Evolutionary conservation across 768 basidiomycete species (phyloP).

Genomic region (Crepidotus variabilis): DNA sequence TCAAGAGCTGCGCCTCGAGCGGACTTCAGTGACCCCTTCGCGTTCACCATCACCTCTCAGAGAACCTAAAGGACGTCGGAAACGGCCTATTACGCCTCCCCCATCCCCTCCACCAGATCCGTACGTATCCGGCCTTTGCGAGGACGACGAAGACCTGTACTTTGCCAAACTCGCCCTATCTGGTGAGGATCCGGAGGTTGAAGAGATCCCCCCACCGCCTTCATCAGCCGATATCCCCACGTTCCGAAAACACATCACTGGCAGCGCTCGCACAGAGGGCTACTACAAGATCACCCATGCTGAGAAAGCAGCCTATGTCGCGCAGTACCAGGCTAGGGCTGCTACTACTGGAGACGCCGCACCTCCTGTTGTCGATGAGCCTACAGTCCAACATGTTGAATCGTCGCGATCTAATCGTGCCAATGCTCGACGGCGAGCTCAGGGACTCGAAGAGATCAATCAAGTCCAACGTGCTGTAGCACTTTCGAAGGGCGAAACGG

Average conservation of each 20-base stretch:
- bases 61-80: conserved; percentile 14
- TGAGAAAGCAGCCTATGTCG: conserved; percentile 89
- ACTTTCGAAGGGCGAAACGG: conserved; percentile 54
- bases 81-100: conserved; percentile 29
- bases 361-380: conserved; percentile 30
- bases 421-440: conserved; percentile 85
- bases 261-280: conserved; percentile 90
- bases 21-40: conserved; percentile 44
- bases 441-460: conserved; percentile 93
- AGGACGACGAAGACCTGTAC: conserved; percentile 89
- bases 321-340: conserved; percentile 74
- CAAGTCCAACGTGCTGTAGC: conserved; percentile 81
- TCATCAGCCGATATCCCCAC: conserved; percentile 37
- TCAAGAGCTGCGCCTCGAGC: conserved; percentile 43
- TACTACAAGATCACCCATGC: conserved; percentile 93
- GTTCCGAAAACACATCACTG: conserved; percentile 77
- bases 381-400: conserved; percentile 45
- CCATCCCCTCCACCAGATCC: conserved; percentile 54
- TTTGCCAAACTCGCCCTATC: conserved; percentile 64
- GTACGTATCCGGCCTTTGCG: conserved; percentile 54
- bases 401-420: conserved; percentile 90
- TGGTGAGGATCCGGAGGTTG: conserved; percentile 24
- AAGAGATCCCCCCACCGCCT: conserved; percentile 1
- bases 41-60: conserved; percentile 44
- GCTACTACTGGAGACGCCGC: conserved; percentile 33